Base-by-base conservation (phyloP, 1,284 basidiomycete genomes). In the Lentinula novae-zelandiae region DNA sequence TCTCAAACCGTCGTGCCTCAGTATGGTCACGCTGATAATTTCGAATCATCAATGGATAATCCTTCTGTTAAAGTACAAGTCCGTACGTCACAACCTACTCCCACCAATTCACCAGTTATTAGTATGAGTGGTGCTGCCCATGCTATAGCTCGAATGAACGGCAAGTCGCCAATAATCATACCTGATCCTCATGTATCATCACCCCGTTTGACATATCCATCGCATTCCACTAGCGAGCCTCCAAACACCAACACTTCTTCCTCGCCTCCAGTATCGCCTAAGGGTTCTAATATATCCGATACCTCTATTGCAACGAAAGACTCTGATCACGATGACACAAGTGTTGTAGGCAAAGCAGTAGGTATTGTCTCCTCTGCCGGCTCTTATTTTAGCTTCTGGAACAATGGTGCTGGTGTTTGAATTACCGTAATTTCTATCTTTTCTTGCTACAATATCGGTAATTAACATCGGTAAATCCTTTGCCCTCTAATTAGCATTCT, bases 321-420 rank as follows among this genome's bases (percentile, higher is more conserved):
- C 2, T 17, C 48, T 12, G 27, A 22, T 31, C 36, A 58, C 22
- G 57, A 57, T 39, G 71, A 73, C 39, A 73, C 71, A 15, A 82
- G 81, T 33, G 78, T 89, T 17, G 84, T 87, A n/a, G 81, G 80
- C 48, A 84, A 86, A 65, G 87, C 87, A 13, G 85, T 83, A n/a
- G 86, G 85, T 56, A 86, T 89, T 34, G 83, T 89, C 62, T 83
- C 82, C 44, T 82, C 77, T 63, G 86, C 87, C 9, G 81, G 87
- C 6, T 83, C 85, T 22, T 85, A 83, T 66, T 68, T 89, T 38
- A 85, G 85, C 34, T 73, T 85, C 50, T 85, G 81, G 81, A 70
- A 75, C 48, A 60, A 57, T 54, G 62, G 62, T 33, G 48, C 49
- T 40, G 38, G 34, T 15, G 13, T 20, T 34, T 60, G 34, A 60